Conservation (phyloP, 345 rosid genomes). For the Hibiscus trionum region DNA sequence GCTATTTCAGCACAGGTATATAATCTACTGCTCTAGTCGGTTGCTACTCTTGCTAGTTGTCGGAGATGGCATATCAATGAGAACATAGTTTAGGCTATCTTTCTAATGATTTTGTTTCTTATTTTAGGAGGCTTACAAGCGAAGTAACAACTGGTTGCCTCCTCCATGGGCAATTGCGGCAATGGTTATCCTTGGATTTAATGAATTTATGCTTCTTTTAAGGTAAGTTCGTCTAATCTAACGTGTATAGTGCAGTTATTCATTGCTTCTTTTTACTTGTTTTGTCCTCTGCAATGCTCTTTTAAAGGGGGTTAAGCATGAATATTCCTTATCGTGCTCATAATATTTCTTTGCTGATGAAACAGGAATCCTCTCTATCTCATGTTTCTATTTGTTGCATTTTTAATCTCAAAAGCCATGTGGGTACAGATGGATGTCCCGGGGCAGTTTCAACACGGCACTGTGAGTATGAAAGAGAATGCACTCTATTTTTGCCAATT, state of each 20-base stretch:
- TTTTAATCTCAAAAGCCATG: constrained; percentile 54
- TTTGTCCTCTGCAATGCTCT: neutral
- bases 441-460: constrained; percentile 54
- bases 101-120: constrained; percentile 2
- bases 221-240: constrained; percentile 28
- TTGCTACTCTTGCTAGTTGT: neutral
- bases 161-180: constrained; percentile 65
- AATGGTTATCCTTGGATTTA: constrained; percentile 59
- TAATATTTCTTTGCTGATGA: constrained; percentile 18
- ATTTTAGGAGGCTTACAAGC: constrained; percentile 57
- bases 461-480: constrained; percentile 37
- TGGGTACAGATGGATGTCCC: constrained; percentile 68
- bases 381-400: constrained; percentile 45
- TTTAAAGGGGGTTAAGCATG: neutral
- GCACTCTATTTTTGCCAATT: neutral
- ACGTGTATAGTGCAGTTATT: neutral
- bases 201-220: constrained; percentile 50
- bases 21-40: neutral
- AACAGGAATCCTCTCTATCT: constrained; percentile 79
- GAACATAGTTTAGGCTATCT: neutral
- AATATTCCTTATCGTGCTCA: neutral
- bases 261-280: neutral
- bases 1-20: constrained; percentile 72
- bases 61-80: neutral
- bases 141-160: constrained; percentile 63